Percentiles rank a stretch among this genome's conserved stretches.
Evolutionary conservation across 1,284 basidiomycete genomes (phyloP).

Genomic region (Takashimella tepidaria): DNA sequence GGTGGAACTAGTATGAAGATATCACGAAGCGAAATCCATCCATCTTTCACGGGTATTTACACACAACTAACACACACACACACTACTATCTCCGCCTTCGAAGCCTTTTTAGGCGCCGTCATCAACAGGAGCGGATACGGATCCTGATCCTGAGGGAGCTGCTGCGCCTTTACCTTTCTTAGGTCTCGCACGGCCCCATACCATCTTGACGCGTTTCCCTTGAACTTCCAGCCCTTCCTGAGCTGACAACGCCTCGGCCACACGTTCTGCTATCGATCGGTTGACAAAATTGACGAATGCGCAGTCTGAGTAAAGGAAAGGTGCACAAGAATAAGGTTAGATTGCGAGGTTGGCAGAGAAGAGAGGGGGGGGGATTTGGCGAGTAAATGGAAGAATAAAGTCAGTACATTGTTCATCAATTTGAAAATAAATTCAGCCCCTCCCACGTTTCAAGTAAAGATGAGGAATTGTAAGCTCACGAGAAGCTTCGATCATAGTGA

Average conservation of each 20-base stretch:
- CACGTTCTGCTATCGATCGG: slow-evolving; percentile 71
- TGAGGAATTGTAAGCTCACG: slow-evolving; percentile 27
- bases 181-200: slow-evolving; percentile 66
- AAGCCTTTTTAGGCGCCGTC: no score
- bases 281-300: slow-evolving; percentile 93
- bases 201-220: slow-evolving; percentile 66
- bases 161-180: slow-evolving; percentile 53
- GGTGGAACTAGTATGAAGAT: no score
- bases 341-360: slow-evolving; percentile 3
- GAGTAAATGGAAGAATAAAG: slow-evolving; percentile 7
- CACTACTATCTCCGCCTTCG: no score
- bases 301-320: slow-evolving; percentile 56
- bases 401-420: no score
- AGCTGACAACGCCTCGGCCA: slow-evolving; percentile 72
- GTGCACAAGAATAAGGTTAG: slow-evolving; percentile 2
- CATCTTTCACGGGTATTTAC: no score
- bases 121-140: neutral
- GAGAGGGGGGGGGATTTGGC: no score
- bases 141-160: slow-evolving; percentile 11
- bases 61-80: no score
- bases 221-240: slow-evolving; percentile 75
- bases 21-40: no score
- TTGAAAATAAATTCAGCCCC: no score
- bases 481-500: slow-evolving; percentile 68
- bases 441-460: slow-evolving; percentile 12